Conservation (phyloP, 495 filamentous ascomycete genomes). For the Podospora pseudopauciseta region DNA sequence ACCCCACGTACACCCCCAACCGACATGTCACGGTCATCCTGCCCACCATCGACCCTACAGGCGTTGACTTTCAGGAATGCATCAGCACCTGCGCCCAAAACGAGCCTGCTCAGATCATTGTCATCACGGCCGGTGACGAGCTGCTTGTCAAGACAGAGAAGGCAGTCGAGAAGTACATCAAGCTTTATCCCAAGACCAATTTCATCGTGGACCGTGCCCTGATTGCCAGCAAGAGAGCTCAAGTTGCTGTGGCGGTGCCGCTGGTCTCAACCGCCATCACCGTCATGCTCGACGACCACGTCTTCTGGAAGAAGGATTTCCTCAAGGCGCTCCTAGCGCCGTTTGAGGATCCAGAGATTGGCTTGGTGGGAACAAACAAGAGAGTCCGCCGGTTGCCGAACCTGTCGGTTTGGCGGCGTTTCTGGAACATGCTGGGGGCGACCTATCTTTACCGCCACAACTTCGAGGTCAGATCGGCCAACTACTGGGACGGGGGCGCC, state of each 20-base stretch:
- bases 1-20: slow-evolving; percentile 35
- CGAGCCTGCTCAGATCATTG: slow-evolving; percentile 33
- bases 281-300: slow-evolving; percentile 52
- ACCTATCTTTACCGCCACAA: slow-evolving; percentile 56
- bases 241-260: slow-evolving; percentile 44
- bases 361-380: slow-evolving; percentile 53
- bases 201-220: slow-evolving; percentile 24
- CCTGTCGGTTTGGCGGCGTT: slow-evolving; percentile 28
- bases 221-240: slow-evolving; percentile 46
- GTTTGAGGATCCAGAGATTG: slow-evolving; percentile 50
- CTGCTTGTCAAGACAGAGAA: slow-evolving; percentile 16
- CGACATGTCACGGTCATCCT: slow-evolving; percentile 54
- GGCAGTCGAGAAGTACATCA: slow-evolving; percentile 12
- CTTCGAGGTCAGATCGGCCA: slow-evolving; percentile 53
- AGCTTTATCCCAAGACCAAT: slow-evolving; percentile 11
- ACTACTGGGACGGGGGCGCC: slow-evolving; percentile 54
- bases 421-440: slow-evolving; percentile 52
- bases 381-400: slow-evolving; percentile 37
- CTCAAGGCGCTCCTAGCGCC: slow-evolving; percentile 45
- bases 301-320: slow-evolving; percentile 48
- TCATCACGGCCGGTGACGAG: slow-evolving; percentile 35
- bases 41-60: slow-evolving; percentile 45
- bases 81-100: slow-evolving; percentile 32
- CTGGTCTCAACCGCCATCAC: slow-evolving; percentile 45
- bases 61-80: slow-evolving; percentile 35